Conservation (phyloP, 805 yeast genomes). For the Saturnispora diversa region DNA sequence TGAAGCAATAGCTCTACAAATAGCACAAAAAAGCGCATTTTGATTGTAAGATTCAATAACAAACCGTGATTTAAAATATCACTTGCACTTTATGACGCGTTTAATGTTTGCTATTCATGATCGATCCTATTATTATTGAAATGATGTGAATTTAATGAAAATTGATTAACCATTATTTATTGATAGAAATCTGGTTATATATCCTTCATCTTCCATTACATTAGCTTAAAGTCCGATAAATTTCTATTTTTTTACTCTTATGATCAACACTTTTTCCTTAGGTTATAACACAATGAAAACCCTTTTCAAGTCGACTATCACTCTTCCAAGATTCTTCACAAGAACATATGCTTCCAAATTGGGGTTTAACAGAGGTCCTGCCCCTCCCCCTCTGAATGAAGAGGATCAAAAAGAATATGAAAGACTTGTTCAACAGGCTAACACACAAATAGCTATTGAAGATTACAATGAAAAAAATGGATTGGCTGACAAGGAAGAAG, state of each 20-base stretch:
- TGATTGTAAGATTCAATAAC: neutral
- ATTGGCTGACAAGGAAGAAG: slow-evolving; percentile 21
- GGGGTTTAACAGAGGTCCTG: slow-evolving; percentile 24
- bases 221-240: neutral
- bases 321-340: neutral
- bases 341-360: slow-evolving; percentile 12
- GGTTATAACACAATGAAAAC: neutral
- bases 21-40: slow-evolving; percentile 13
- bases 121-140: too few species aligned
- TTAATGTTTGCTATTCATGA: too few species aligned
- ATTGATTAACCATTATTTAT: too few species aligned
- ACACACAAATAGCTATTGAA: slow-evolving; percentile 68
- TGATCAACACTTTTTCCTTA: neutral
- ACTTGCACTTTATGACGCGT: neutral
- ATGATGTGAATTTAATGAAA: too few species aligned
- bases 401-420: slow-evolving; percentile 91
- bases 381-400: slow-evolving; percentile 70
- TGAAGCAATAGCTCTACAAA: slow-evolving; percentile 29
- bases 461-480: slow-evolving; percentile 46
- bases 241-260: neutral
- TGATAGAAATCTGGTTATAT: too few species aligned
- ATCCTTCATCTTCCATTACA: neutral
- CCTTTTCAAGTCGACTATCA: neutral
- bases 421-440: slow-evolving; percentile 70
- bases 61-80: slow-evolving; percentile 2